Percentiles rank a stretch among this genome's conserved stretches.
These are phyloP conservation scores for Zygotorulaspora mrakii DNA, from an alignment of 1,139 yeast species.

Conservation along the genomic window DNA sequence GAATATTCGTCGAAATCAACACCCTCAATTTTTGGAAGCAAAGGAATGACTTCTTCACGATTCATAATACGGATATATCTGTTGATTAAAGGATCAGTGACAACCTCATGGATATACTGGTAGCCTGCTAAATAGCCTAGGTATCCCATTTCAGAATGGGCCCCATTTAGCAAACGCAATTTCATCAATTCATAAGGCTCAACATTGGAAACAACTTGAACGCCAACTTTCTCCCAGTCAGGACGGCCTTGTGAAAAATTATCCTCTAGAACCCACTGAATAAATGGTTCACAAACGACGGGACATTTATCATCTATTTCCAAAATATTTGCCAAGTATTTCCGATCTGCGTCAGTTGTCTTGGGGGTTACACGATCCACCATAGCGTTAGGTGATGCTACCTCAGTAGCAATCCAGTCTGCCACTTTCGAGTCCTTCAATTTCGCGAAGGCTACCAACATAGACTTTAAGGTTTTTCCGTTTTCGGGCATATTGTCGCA, in stretches of 20 bases:
- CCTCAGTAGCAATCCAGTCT: conserved; percentile 8
- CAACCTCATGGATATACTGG: conserved; percentile 11
- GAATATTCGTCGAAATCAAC: conserved; percentile 11
- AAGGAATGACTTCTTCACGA: conserved; percentile 7
- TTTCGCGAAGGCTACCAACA: conserved; percentile 11
- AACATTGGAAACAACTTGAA: conserved; percentile 10
- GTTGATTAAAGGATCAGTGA: conserved; percentile 9
- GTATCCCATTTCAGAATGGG: conserved; percentile 12
- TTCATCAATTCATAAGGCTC: conserved; percentile 12
- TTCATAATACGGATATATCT: conserved; percentile 7
- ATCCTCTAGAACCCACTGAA: conserved; percentile 14
- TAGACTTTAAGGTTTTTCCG: conserved; percentile 10
- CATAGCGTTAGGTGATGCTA: conserved; percentile 12
- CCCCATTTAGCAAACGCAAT: conserved; percentile 11
- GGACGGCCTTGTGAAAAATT: conserved; percentile 12
- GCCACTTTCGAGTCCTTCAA: conserved; percentile 7
- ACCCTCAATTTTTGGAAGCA: conserved; percentile 8
- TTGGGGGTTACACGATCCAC: conserved; percentile 14
- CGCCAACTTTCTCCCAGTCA: conserved; percentile 12
- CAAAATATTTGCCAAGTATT: conserved; percentile 2
- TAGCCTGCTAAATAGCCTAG: conserved; percentile 12
- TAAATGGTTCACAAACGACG: conserved; percentile 11
- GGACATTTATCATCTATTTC: conserved; percentile 10
- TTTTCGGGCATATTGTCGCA: conserved; percentile 14
- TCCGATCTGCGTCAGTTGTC: conserved; percentile 10